Percentiles rank a stretch among this genome's conserved stretches.
phyloP scores from a whole-genome alignment of 306 rosid species.

The Ammopiptanthus mongolicus region DNA sequence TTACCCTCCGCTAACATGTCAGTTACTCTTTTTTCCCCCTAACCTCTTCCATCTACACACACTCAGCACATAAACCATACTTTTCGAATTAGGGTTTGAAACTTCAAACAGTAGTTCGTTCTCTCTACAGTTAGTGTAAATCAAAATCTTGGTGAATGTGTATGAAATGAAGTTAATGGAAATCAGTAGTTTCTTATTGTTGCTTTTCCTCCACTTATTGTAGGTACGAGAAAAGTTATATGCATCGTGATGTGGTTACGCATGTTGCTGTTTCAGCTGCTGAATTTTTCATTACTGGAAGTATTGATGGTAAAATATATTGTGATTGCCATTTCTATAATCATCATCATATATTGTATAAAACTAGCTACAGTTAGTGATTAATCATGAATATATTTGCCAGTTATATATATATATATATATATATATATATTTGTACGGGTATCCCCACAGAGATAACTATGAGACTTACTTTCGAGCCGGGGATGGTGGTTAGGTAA shows the following conservation, averaged over 20 bases:
- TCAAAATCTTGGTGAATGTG: no score
- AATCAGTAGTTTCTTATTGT: neutral
- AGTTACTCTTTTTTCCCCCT: neutral
- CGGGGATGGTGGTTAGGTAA: no score
- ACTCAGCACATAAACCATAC: neutral
- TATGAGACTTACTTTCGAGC: no score
- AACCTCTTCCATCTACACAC: neutral
- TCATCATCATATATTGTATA: no score
- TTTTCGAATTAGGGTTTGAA: conserved; percentile 27
- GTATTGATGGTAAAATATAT: conserved; percentile 64
- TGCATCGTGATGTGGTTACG: conserved; percentile 95
- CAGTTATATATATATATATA: neutral
- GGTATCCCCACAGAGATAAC: no score
- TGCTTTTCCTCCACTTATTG: neutral
- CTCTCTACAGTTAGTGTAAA: no score
- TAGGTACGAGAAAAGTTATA: conserved; percentile 98
- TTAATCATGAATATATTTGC: neutral
- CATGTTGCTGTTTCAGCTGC: conserved; percentile 94
- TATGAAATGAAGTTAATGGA: no score
- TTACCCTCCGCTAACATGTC: conserved; percentile 91
- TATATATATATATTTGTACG: no score
- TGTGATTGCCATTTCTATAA: neutral
- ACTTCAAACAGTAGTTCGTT: no score
- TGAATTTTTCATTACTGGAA: conserved; percentile 86
- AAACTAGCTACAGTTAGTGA: neutral